Evolutionary conservation across 805 yeast genomes (phyloP).

Genomic region (Candida krabiensis): DNA sequence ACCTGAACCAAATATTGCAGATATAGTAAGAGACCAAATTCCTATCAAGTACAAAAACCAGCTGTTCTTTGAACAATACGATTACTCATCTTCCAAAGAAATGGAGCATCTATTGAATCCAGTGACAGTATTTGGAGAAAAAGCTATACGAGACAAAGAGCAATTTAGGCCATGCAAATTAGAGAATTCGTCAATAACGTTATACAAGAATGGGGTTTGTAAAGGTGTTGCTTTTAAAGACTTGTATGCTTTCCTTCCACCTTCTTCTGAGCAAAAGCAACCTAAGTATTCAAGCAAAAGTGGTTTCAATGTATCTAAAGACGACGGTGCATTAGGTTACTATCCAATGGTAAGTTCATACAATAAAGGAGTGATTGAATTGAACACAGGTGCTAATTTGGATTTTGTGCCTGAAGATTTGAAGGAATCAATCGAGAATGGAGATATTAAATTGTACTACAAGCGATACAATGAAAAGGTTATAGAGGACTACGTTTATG

Average conservation of each 20-base stretch:
- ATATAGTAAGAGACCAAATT: slow-evolving; percentile 75
- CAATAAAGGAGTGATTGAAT: slow-evolving; percentile 70
- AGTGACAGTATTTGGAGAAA: slow-evolving; percentile 68
- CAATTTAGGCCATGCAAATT: slow-evolving; percentile 49
- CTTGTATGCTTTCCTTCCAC: slow-evolving; percentile 76
- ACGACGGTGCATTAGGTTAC: slow-evolving; percentile 88
- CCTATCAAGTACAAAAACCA: slow-evolving; percentile 81
- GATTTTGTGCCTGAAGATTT: slow-evolving; percentile 41
- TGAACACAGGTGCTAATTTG: slow-evolving; percentile 70
- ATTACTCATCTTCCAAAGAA: slow-evolving; percentile 64
- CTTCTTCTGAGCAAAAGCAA: slow-evolving; percentile 57
- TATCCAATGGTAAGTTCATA: slow-evolving; percentile 88
- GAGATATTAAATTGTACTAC: slow-evolving; percentile 49
- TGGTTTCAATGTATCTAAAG: slow-evolving; percentile 38
- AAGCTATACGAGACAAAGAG: slow-evolving; percentile 53
- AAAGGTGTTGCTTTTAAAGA: slow-evolving; percentile 67
- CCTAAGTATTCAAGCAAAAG: slow-evolving; percentile 20
- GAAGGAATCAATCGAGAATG: slow-evolving; percentile 21
- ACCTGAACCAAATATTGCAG: slow-evolving; percentile 20
- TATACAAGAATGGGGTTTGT: slow-evolving; percentile 75
- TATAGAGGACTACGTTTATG: slow-evolving; percentile 81
- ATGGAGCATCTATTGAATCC: slow-evolving; percentile 78
- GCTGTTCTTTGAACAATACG: slow-evolving; percentile 81
- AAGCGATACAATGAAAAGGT: slow-evolving; percentile 67
- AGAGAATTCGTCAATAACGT: slow-evolving; percentile 57